Base-by-base conservation (phyloP, 352 stramenopile species). In the Phytophthora cajani region DNA sequence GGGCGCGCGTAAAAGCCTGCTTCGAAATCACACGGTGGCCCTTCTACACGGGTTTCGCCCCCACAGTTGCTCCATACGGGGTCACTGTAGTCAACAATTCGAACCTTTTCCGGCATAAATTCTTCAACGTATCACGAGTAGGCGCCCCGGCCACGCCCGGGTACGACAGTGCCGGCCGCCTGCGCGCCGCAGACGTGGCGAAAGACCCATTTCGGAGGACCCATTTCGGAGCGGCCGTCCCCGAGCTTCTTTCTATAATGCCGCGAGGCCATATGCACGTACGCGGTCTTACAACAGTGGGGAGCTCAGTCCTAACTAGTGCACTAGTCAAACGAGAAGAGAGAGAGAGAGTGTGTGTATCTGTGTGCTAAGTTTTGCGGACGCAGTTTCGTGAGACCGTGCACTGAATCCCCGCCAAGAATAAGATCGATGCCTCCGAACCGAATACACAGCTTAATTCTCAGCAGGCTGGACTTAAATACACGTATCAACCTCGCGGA, bases 91-190 rank as follows among this genome's bases (percentile, higher is more conserved):
- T 74, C 62, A 74, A 66, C 65, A 27, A 23, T 71, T 71, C 21
- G 68, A 67, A 67, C 47, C 40, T 71, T 64, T 74, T 54, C 42
- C 49, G 40, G 23, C 57, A 16, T 49, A 56, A 62, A 56, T 64
- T 77, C 67, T 75, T 74, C 64, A 76, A 77, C 62, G 52, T 69
- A 66, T 75, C 71, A 75, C 58, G 62, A 44, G 55, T 5, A 27
- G 17, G 5, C 10, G 44, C 4, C 8, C 46, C 57, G 53, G 51
- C 17, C 53, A 42, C 70, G 67, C 36, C 10, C 38, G 8, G 46
- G 67, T 72, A 78, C 71, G 71, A 58, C 51, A 78, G 36, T 64
- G 33, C 33, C 30, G 49, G 55, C 58, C 70, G 51, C 60, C 65
- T 77, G 61, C 66, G 50, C 54, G 27, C 19, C 27, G 30, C 51